Base-by-base conservation (phyloP, 345 rosid species). In the Adansonia digitata region DNA sequence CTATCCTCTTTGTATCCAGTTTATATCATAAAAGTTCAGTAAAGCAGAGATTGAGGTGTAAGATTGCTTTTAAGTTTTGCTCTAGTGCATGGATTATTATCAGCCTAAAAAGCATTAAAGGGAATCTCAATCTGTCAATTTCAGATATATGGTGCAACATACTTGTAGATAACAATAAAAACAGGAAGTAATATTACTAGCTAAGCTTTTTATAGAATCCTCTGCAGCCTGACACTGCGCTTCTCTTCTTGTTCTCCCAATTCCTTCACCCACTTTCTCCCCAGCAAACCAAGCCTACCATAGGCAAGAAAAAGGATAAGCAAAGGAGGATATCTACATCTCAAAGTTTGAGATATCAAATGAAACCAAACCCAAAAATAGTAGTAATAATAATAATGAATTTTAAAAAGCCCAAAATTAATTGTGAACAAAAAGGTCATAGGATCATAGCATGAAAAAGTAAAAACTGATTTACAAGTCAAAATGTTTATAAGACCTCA, bases 261-360 rank as follows among this genome's bases (percentile, higher is more conserved):
- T 77, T 67, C 94, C 97, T 78, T 92, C 88, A 57, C 99, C 94
- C 79, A 90, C 81, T 82, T 85, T 92, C 81, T 88, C 81, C 79
- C 97, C 98, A 18, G 86, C 88, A 81, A 95, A 83, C 98, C 92
- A 88, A 80, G 84, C 96, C 99, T 95, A 79, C 68, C 82, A 78
- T 64, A 80, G 72, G 53, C 7, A 75, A 66, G 26, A 37, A 71
- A 77, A 49, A 67, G 42, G 56, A 71, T 69, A 56, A 79, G 79
- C 34, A 7, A 31, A 43, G 37, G 40, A 27, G 72, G 52, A 45
- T 40, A 51, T 20, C 42, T 15, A 43, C 29, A 37, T 60, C 71
- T 62, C 42, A 49, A 76, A 61, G 57, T 14, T 59, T 20, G 69
- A 73, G 52, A 52, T 5, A n/a, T 48, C 75, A 40, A 60, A 75